Evolutionary conservation across 257 asterid genomes (phyloP).

Genomic region (Solanum phureja): DNA sequence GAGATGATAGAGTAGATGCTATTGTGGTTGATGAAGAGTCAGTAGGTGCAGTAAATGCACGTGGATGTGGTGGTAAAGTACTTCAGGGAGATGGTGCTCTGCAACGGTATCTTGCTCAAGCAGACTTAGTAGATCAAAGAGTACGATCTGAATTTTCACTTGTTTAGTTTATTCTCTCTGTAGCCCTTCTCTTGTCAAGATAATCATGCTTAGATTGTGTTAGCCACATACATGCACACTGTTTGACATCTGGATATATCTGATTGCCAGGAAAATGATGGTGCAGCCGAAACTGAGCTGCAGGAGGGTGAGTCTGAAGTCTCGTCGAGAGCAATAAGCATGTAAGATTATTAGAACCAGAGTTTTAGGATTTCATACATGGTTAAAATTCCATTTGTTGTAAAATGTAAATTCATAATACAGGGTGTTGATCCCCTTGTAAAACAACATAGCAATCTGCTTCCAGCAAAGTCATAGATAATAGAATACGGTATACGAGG

Average conservation of each 20-base stretch:
- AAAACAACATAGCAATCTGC: background rate
- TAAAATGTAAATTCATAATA: slow-evolving; percentile 3
- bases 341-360: slow-evolving; percentile 23
- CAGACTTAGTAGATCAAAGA: slow-evolving; percentile 22
- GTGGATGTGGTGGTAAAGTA: slow-evolving; percentile 74
- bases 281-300: slow-evolving; percentile 19
- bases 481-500: background rate
- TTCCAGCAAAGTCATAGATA: background rate
- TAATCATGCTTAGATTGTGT: background rate
- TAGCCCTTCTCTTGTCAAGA: background rate
- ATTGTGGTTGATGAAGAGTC: slow-evolving; percentile 83
- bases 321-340: slow-evolving; percentile 66
- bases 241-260: background rate
- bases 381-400: background rate
- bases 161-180: slow-evolving; percentile 1
- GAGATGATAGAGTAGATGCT: slow-evolving; percentile 56
- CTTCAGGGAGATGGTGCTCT: slow-evolving; percentile 71
- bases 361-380: background rate
- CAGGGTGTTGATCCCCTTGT: slow-evolving; percentile 4
- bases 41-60: slow-evolving; percentile 35
- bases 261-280: slow-evolving; percentile 33
- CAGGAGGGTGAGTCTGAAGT: slow-evolving; percentile 51
- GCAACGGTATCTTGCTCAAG: slow-evolving; percentile 42
- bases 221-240: background rate
- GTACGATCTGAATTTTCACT: slow-evolving; percentile 16